Evolutionary conservation across 768 basidiomycete species (phyloP), one percentile per base, ranked within the genome.

Genomic region (Amanita rubescens): DNA sequence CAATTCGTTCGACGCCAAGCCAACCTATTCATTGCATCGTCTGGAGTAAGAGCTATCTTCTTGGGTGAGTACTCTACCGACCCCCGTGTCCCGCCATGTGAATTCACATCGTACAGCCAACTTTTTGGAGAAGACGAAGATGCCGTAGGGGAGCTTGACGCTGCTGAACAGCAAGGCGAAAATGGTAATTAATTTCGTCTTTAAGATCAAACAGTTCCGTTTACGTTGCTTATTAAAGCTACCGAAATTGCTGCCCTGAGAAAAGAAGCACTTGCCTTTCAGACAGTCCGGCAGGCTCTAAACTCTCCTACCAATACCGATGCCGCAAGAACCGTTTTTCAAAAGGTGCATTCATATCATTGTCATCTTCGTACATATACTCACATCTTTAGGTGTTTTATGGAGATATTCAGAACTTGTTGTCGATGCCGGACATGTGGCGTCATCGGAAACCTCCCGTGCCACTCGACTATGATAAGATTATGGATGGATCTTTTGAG

Each of bases 21-120:
- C 94, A 95, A 58, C 93, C 96, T 0, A 96, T 98, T 48, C 96
- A 99, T 62, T 99, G 95, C 63, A 97, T 99, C 46, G 94, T 97
- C 2, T 99, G 96, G 96, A 93, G 92, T 27, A 99, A 98, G 67
- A 94, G 84, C 54, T 98, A 98, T 72, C 82, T 99, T 11, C 80
- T 97, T 62, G 85, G 88, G 94, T 91, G 60, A 64, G 87, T 70
- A 5, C 1, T 46, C 15, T 44, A 0, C 24, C 46, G 24, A 44
- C 46, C 25, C 12, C 10, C 43, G 34, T 17, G 35, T 9, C 60
- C 35, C 22, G 17, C 17, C 38, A 30, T 10, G 17, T 33, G 27
- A 30, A 56, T 51, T 42, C 38, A 38, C 35, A 48, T 45, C 46
- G 32, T 6, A 8, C 59, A 96, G 94, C 15, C 94, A 97, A 68